Conservation (phyloP, 305 asterid genomes). For the Galium porrigens region DNA sequence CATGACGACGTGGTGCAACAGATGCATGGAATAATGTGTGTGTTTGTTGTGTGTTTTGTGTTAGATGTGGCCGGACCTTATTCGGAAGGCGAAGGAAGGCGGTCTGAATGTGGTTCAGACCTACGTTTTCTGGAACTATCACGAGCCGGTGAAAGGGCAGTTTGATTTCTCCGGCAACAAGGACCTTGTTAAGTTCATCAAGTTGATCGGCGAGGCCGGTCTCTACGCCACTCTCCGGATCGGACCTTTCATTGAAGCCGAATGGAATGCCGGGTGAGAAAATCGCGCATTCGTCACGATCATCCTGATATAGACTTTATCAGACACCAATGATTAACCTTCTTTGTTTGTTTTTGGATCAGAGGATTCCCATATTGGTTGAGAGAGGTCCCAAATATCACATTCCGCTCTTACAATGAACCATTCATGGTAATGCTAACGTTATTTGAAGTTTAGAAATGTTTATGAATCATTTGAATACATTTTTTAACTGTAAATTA, state of each 20-base stretch:
- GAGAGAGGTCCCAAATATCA: conserved; percentile 50
- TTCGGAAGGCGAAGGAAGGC: conserved; percentile 46
- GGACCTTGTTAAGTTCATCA: conserved; percentile 57
- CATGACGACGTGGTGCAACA: too few relatives aligned
- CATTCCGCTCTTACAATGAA: conserved; percentile 61
- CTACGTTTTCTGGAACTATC: conserved; percentile 73
- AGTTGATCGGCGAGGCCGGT: conserved; percentile 39
- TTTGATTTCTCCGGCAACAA: conserved; percentile 49
- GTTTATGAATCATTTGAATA: background rate
- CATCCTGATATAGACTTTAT: background rate
- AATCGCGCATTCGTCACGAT: background rate
- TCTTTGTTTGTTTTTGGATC: conserved; percentile 4
- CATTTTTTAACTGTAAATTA: too few relatives aligned
- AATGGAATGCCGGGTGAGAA: conserved; percentile 69
- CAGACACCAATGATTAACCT: background rate
- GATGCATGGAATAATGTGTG: too few relatives aligned
- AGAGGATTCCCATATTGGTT: conserved; percentile 94
- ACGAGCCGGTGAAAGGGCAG: conserved; percentile 76
- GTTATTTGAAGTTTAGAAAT: background rate
- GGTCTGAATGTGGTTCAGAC: conserved; percentile 64
- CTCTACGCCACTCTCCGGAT: conserved; percentile 73
- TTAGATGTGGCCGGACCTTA: conserved; percentile 70
- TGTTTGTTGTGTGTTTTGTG: background rate
- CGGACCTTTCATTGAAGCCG: conserved; percentile 83
- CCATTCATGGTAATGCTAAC: conserved; percentile 45